Percentiles rank a stretch among this genome's conserved stretches.
phyloP scores from a whole-genome alignment of 805 yeast species.

The Jamesozyma spencerorum region DNA sequence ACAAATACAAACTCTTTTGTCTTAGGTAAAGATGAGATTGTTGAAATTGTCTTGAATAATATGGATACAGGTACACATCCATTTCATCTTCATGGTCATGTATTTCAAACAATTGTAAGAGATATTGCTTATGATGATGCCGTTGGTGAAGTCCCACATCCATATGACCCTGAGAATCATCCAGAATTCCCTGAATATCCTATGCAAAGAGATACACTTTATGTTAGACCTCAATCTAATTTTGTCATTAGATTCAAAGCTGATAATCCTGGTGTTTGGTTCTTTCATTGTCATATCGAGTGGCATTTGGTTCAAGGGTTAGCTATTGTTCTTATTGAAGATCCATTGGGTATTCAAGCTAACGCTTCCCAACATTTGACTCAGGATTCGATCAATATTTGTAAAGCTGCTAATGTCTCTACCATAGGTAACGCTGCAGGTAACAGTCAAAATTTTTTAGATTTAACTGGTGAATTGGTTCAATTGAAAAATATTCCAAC shows the following conservation, averaged over 20 bases:
- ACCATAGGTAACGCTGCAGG: conserved; percentile 84
- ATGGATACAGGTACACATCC: conserved; percentile 91
- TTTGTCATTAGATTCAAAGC: conserved; percentile 82
- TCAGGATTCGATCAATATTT: conserved; percentile 49
- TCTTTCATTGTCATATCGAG: conserved; percentile 97
- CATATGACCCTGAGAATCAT: conserved; percentile 45
- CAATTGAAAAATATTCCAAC: conserved; percentile 62
- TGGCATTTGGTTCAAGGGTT: conserved; percentile 97
- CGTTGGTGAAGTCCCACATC: conserved; percentile 43
- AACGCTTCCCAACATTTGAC: conserved; percentile 48
- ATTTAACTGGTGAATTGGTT: conserved; percentile 65
- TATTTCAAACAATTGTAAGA: conserved; percentile 73
- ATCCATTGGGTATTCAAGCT: conserved; percentile 59
- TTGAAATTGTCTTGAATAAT: conserved; percentile 80
- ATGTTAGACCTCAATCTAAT: conserved; percentile 75
- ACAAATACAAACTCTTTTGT: conserved; percentile 69
- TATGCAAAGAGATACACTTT: conserved; percentile 72
- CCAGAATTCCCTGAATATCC: conserved; percentile 62
- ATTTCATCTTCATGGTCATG: conserved; percentile 89
- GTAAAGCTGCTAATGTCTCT: conserved; percentile 47
- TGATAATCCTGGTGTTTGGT: conserved; percentile 96
- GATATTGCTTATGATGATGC: conserved; percentile 49
- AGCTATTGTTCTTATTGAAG: conserved; percentile 73
- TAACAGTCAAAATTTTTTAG: conserved; percentile 50
- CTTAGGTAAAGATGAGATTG: conserved; percentile 42